phyloP scores from a whole-genome alignment of 305 asterid genomes.

The Fraxinus paxiana region DNA sequence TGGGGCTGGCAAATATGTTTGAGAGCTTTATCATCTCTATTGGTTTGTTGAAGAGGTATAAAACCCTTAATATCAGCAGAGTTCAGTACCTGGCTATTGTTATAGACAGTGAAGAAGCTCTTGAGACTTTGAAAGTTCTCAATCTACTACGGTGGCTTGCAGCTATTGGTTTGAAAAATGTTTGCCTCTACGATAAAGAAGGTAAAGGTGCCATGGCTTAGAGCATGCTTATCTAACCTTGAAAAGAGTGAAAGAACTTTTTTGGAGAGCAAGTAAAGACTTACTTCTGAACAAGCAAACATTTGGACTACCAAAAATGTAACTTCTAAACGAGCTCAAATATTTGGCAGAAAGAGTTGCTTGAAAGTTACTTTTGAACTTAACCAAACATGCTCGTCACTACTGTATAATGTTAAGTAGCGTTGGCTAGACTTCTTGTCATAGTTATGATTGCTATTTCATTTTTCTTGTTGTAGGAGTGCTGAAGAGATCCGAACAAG shows the following conservation, averaged over 20 bases:
- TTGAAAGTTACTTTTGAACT: not conserved
- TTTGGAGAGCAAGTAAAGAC: not conserved
- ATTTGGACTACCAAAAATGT: not conserved
- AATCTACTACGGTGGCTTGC: slow-evolving; percentile 70
- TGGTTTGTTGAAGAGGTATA: slow-evolving; percentile 53
- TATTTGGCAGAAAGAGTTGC: not conserved
- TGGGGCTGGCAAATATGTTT: slow-evolving; percentile 40
- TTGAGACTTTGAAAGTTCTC: slow-evolving; percentile 55
- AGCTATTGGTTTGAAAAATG: slow-evolving; percentile 55
- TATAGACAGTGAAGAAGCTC: slow-evolving; percentile 88
- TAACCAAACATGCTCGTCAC: not conserved
- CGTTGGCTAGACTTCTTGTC: not conserved
- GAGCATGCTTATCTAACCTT: not conserved
- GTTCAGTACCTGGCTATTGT: slow-evolving; percentile 80
- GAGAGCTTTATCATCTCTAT: slow-evolving; percentile 74
- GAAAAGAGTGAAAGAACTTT: not conserved
- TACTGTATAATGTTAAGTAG: not conserved
- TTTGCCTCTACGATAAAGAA: slow-evolving; percentile 86
- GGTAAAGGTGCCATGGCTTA: slow-evolving; percentile 42
- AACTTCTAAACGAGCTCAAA: not conserved
- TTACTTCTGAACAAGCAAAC: not conserved
- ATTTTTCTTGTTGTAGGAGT: slow-evolving; percentile 53
- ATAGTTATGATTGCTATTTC: slow-evolving; percentile 11
- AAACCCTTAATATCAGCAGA: slow-evolving; percentile 52
- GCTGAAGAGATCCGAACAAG: slow-evolving; percentile 65